Base-by-base conservation (phyloP, 768 basidiomycete species). In the Rossbeevera mucosa region DNA sequence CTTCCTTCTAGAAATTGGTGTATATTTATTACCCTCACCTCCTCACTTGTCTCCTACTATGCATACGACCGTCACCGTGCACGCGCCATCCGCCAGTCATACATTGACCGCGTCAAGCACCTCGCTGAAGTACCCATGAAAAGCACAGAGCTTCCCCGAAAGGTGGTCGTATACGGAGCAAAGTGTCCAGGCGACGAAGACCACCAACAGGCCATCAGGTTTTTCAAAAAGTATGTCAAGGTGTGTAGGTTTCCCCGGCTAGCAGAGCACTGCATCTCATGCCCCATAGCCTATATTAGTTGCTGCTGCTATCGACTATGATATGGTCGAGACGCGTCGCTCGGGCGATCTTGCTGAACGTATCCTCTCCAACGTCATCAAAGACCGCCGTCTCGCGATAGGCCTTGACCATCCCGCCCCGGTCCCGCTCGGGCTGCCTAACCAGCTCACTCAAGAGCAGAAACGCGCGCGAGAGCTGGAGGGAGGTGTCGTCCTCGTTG, bases 141-240 rank as follows among this genome's bases (percentile, higher is more conserved):
- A 51, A 78, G 80, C 8, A 67, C 85, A 59, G 91, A 83, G 18
- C 71, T 77, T 47, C 82, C 88, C 5, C 80, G 94, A 29, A 89
- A 85, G 64, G 84, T 96, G 52, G 85, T 78, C 7, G 93, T 98
- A 18, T 91, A 90, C 61, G 91, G 87, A 29, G 80, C 82, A 24
- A 91, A 89, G 69, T 96, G 94, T 84, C 94, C 94, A 0, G 94
- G 89, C 24, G 96, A 99, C 68, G 91, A 94, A 61, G 94, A 97
- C 65, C 83, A 85, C 56, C 85, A 94, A 66, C 80, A 88, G 53
- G 79, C 84, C 51, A 74, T 91, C 67, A 85, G 78, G 72, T 91
- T 92, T 75, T 98, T 98, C 76, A 87, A 90, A 69, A 92, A 90
- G 77, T 98, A 96, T 72, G 83, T 97, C 75, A 95, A 96, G 88